Conservation (phyloP, 2,329 filamentous ascomycete species). For the Mollisia scopiformis region DNA sequence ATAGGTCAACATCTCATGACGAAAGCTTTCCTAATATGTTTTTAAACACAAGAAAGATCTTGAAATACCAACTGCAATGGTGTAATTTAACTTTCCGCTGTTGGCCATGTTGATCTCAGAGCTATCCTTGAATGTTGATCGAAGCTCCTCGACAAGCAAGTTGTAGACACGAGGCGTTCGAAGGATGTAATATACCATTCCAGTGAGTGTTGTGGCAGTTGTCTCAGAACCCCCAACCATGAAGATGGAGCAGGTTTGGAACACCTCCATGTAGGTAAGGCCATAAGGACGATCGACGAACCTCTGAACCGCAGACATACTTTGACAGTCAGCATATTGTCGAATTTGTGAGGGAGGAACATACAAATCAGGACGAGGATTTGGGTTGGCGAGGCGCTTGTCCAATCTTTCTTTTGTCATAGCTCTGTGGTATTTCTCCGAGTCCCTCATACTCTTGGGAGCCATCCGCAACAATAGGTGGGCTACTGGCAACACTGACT, state of each 20-base stretch:
- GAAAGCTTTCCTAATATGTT: too few species aligned
- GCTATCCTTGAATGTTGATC: conserved; percentile 39
- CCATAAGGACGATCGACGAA: conserved; percentile 31
- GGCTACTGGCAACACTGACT: conserved; percentile 18
- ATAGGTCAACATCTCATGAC: too few species aligned
- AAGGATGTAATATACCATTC: conserved; percentile 34
- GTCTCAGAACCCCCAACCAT: conserved; percentile 44
- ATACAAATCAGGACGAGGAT: conserved; percentile 41
- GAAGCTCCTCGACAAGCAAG: conserved; percentile 45
- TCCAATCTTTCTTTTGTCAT: conserved; percentile 26
- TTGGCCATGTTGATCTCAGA: conserved; percentile 17
- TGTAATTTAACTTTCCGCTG: conserved; percentile 31
- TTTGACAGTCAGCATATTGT: background rate
- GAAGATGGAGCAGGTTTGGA: conserved; percentile 22
- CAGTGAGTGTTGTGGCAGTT: conserved; percentile 43
- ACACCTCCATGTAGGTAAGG: conserved; percentile 17
- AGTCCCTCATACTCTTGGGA: conserved; percentile 19
- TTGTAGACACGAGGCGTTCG: conserved; percentile 33
- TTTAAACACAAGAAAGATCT: too few species aligned
- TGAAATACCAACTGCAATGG: too few species aligned
- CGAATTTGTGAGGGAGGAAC: background rate
- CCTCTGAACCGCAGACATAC: conserved; percentile 31
- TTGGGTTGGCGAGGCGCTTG: conserved; percentile 10
- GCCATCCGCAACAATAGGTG: conserved; percentile 23
- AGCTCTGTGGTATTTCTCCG: conserved; percentile 21